Evolutionary conservation across 2,329 filamentous ascomycete species (phyloP).

Genomic region (Talaromyces sp.): DNA sequence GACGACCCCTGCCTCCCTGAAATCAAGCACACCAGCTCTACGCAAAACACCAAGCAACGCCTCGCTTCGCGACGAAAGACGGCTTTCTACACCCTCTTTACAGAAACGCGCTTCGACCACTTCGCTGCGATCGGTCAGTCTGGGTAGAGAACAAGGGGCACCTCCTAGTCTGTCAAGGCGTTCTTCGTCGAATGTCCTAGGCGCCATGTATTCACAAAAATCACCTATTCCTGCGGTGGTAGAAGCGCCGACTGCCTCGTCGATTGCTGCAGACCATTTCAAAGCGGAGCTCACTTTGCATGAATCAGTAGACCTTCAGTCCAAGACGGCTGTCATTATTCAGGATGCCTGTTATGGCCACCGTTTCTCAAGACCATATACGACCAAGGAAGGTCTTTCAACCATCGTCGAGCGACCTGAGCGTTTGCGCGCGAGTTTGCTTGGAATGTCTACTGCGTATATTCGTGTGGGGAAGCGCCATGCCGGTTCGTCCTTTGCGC

Average conservation of each 20-base stretch:
- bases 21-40: constrained; percentile 19
- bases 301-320: constrained; percentile 42
- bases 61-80: constrained; percentile 37
- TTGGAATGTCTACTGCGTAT: constrained; percentile 84
- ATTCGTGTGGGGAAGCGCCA: constrained; percentile 83
- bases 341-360: constrained; percentile 96
- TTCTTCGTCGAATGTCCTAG: constrained; percentile 30
- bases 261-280: constrained; percentile 67
- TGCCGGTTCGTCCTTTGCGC: constrained; percentile 64
- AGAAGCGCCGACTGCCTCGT: constrained; percentile 48
- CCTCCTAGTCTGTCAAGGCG: constrained; percentile 33
- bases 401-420: constrained; percentile 93
- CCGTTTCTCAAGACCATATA: constrained; percentile 78
- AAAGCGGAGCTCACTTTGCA: constrained; percentile 65
- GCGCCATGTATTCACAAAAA: constrained; percentile 30
- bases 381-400: constrained; percentile 65
- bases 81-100: constrained; percentile 33
- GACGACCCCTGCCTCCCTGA: constrained; percentile 13
- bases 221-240: constrained; percentile 22
- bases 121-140: constrained; percentile 34
- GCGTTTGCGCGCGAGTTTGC: constrained; percentile 74
- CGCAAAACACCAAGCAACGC: constrained; percentile 31
- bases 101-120: constrained; percentile 39
- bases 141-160: constrained; percentile 25
- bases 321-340: constrained; percentile 74